Base-by-base conservation (phyloP, 2,329 filamentous ascomycete species). In the Ceratocystis colombiana region DNA sequence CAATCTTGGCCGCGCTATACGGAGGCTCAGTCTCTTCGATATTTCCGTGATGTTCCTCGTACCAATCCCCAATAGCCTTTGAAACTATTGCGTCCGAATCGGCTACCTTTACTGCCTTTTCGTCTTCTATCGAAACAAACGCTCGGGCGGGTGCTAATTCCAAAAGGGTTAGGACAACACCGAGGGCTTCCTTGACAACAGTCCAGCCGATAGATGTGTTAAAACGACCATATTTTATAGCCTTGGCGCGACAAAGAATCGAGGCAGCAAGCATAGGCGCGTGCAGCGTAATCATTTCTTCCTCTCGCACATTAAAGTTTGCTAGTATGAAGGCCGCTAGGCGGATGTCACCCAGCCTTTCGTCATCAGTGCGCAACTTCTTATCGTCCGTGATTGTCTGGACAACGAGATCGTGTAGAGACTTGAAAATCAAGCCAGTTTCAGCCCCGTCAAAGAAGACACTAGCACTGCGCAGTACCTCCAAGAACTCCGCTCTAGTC, bases 381-480 rank as follows among this genome's bases (percentile, higher is more conserved):
- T 28, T 28, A 22, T 64, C 61, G 3, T 64, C 61, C 3, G 46
- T 63, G 64, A 86, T 77, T n/a, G 83, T 79, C 70, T 85, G 80
- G 1, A 80, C 80, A 68, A 94, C 78, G 53, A 94, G 80, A 12
- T 84, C 79, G 66, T 90, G 78, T 66, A 96, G 80, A 73, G 96
- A 90, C 61, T 88, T 86, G 79, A 95, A 99, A 61, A 99, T 96
- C 22, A 97, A 79, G 6, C 89, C 88, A 71, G 92, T 96, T 75
- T 99, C 94, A 48, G 97, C 93, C 4, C 93, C 93, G 73, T 99
- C 94, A 71, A 99, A 99, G 76, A 99, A 99, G 50, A 94, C 88
- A 73, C 89, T 96, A 4, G 93, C 94, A 73, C 93, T 97, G 70
- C 90, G 86, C 70, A 97, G 81, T 2, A 97, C 91, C 74, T 99